phyloP scores from a whole-genome alignment of 2,329 filamentous ascomycete species.

The Akanthomyces dipterigenus region DNA sequence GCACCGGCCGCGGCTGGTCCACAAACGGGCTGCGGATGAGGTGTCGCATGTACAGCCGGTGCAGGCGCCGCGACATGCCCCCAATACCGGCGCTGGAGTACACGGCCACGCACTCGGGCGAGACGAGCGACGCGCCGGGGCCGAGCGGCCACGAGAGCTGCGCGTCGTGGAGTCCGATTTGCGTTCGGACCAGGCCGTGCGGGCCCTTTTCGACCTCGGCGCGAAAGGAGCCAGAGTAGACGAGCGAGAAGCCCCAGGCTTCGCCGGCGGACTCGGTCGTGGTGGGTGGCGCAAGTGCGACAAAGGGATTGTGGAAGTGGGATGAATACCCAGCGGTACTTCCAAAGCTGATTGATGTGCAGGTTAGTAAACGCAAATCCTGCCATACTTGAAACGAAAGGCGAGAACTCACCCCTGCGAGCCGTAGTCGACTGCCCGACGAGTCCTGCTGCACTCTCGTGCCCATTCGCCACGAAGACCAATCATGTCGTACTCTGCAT shows the following conservation, averaged over 20 bases:
- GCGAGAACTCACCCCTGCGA: slow-evolving; percentile 37
- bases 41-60: slow-evolving; percentile 54
- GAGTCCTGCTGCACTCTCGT: slow-evolving; percentile 47
- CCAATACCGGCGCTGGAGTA: slow-evolving; percentile 55
- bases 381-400: too few relatives aligned
- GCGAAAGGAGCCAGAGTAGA: slow-evolving; percentile 59
- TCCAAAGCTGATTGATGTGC: slow-evolving; percentile 40
- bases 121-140: slow-evolving; percentile 49
- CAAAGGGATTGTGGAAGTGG: slow-evolving; percentile 58
- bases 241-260: slow-evolving; percentile 57
- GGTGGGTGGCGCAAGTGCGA: slow-evolving; percentile 46
- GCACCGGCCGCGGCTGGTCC: slow-evolving; percentile 41
- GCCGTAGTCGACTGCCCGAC: slow-evolving; percentile 50
- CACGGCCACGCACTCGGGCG: slow-evolving; percentile 53
- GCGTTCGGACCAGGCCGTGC: slow-evolving; percentile 52
- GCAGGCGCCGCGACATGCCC: slow-evolving; percentile 55
- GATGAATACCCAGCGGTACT: slow-evolving; percentile 57
- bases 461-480: slow-evolving; percentile 58
- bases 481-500: slow-evolving; percentile 56
- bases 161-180: slow-evolving; percentile 53
- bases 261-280: slow-evolving; percentile 56
- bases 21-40: slow-evolving; percentile 51
- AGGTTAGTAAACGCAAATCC: not conserved
- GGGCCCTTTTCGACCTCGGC: slow-evolving; percentile 56
- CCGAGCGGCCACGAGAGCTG: slow-evolving; percentile 52